Evolutionary conservation across 1,284 basidiomycete species (phyloP), one percentile per base, ranked within the genome.

Genomic region (Ganoderma resinaceum): DNA sequence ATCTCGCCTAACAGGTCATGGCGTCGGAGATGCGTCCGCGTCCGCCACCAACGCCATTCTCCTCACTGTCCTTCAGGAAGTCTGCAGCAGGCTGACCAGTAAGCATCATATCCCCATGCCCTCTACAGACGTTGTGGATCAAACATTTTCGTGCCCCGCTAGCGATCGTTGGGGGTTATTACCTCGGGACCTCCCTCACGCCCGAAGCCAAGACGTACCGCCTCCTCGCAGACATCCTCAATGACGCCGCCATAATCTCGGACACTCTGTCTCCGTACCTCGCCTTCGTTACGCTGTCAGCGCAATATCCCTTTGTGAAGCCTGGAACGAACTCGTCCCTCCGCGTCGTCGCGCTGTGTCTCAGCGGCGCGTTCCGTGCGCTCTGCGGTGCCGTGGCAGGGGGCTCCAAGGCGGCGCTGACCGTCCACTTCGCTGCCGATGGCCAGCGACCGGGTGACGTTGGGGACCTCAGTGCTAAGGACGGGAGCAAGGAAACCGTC

Each of bases 141-240:
- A 42, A 29, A 61, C 59, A 58, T 37, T n/a, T 42, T 16, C 6
- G n/a, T 31, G 26, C 38, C 3, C 23, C 3, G 38, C 67, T 70
- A 90, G 90, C 91, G 6, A 91, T 92, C 59, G 72, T 87, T 3
- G 86, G 82, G 6, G 91, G 87, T 0, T 90, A 90, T 76, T 81
- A 83, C 62, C 80, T 90, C 42, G 90, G 91, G 1, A 87, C 89
- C 0, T 88, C 86, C 0, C 83, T 92, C 3, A 87, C 84, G 43
- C 88, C 90, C 16, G 90, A 92, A 79, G 89, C 89, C 2, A 92
- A 91, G 76, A 88, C 83, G 2, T 92, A 90, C 72, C 86, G 90
- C n/a, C 81, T 91, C 58, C 81, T 91, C n/a, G 91, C 90, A 0
- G 90, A 92, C 71, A 80, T 91, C 20, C 80, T 90, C 69, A 91